Evolutionary conservation across 78 protist genomes (phyloP).

Genomic region (Chrysochromulina parva): DNA sequence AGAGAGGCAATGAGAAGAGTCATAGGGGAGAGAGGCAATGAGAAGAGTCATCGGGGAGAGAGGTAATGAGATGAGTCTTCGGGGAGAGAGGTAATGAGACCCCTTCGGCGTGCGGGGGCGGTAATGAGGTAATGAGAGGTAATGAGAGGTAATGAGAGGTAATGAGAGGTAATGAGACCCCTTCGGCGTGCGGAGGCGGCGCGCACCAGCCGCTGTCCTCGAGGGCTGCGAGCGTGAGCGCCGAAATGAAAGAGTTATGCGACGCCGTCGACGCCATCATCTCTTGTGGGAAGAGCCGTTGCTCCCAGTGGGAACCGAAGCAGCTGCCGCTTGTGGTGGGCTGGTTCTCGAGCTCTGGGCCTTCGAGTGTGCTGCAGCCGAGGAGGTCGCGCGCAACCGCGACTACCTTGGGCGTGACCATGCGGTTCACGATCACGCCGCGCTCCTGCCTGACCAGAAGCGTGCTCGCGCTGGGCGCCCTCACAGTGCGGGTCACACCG

Average conservation of each 20-base stretch:
- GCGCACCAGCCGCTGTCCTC: background rate
- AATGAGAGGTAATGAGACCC: too few relatives aligned
- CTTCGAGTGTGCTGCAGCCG: background rate
- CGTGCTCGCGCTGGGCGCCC: background rate
- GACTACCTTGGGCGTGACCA: background rate
- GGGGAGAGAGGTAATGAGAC: too few relatives aligned
- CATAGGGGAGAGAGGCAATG: too few relatives aligned
- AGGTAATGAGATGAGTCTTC: too few relatives aligned
- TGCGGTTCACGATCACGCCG: background rate
- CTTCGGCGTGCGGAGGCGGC: too few relatives aligned
- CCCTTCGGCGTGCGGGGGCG: too few relatives aligned
- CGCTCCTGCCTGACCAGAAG: background rate
- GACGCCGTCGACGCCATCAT: background rate
- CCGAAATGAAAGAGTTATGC: background rate
- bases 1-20: too few relatives aligned
- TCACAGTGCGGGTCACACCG: background rate
- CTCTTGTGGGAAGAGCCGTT: background rate
- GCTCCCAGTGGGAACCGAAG: background rate
- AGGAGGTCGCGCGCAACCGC: background rate
- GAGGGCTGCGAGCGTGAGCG: conserved; percentile 6
- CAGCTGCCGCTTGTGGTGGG: background rate
- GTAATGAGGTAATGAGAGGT: too few relatives aligned
- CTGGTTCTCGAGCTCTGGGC: background rate
- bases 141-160: too few relatives aligned
- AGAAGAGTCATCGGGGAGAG: too few relatives aligned